Percentiles rank a stretch among this genome's conserved stretches.
Evolutionary conservation across 352 stramenopile genomes (phyloP).

Genomic region (Pythium plurisporium): DNA sequence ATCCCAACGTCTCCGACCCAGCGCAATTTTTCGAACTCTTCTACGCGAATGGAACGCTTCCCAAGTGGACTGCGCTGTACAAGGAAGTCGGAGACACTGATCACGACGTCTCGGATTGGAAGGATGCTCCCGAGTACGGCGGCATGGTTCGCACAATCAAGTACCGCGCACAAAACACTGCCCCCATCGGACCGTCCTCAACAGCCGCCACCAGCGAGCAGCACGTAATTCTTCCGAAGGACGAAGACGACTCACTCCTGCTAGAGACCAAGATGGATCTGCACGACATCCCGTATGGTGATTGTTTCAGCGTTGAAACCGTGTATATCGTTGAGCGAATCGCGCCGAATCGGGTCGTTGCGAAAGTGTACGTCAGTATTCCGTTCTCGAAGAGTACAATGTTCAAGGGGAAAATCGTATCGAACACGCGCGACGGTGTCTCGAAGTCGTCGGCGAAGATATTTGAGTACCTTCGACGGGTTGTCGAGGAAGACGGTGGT

Average conservation of each 20-base stretch:
- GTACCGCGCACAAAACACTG: constrained; percentile 68
- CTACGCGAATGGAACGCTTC: constrained; percentile 45
- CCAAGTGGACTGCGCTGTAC: constrained; percentile 49
- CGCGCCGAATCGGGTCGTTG: constrained; percentile 34
- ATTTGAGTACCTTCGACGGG: constrained; percentile 40
- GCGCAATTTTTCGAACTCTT: constrained; percentile 75
- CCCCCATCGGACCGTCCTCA: constrained; percentile 57
- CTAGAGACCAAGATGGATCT: constrained; percentile 62
- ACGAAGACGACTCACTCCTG: constrained; percentile 43
- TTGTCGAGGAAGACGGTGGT: constrained; percentile 10
- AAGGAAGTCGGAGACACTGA: constrained; percentile 65
- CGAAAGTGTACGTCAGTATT: constrained; percentile 58
- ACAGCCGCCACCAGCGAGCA: constrained; percentile 53
- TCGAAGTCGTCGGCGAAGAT: constrained; percentile 51
- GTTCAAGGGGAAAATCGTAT: constrained; percentile 85
- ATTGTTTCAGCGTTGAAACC: constrained; percentile 75
- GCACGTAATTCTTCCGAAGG: constrained; percentile 44
- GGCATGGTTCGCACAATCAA: constrained; percentile 66
- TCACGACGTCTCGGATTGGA: constrained; percentile 53
- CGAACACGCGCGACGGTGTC: constrained; percentile 57
- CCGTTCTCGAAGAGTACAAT: constrained; percentile 83
- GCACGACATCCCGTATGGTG: constrained; percentile 77
- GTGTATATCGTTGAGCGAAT: constrained; percentile 43
- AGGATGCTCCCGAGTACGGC: constrained; percentile 50
- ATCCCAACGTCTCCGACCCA: constrained; percentile 38